Percentiles rank a stretch among this genome's conserved stretches.
Evolutionary conservation across 2,329 filamentous ascomycete species (phyloP).

Genomic region (Trichophaea hybrida): DNA sequence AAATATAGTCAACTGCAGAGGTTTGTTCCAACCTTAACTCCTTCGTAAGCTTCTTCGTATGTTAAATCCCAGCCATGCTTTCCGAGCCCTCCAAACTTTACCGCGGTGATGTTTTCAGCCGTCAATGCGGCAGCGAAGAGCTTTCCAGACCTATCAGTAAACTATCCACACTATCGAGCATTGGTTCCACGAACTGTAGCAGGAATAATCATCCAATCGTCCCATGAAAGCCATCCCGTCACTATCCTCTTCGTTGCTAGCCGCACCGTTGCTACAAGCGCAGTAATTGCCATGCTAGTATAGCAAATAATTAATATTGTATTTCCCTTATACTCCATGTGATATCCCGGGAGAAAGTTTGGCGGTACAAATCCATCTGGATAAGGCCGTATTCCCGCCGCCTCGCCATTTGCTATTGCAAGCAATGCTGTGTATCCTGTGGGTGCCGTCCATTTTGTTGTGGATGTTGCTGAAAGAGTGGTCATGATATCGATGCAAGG

Average conservation of each 20-base stretch:
- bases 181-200: background rate
- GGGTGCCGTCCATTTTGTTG: background rate
- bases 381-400: background rate
- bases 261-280: background rate
- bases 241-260: background rate
- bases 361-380: background rate
- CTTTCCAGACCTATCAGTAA: background rate
- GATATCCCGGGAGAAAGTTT: background rate
- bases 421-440: background rate
- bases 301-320: background rate
- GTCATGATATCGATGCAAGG: too few relatives aligned
- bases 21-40: background rate
- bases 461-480: background rate
- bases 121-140: background rate
- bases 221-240: background rate
- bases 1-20: background rate
- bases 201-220: background rate
- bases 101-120: background rate
- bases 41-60: background rate
- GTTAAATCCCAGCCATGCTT: background rate
- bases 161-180: background rate
- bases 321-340: background rate
- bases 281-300: background rate
- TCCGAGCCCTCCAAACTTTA: background rate
- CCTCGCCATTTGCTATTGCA: background rate